Base-by-base conservation (phyloP, 2,329 filamentous ascomycete species). In the Dothidotthia symphoricarpi region DNA sequence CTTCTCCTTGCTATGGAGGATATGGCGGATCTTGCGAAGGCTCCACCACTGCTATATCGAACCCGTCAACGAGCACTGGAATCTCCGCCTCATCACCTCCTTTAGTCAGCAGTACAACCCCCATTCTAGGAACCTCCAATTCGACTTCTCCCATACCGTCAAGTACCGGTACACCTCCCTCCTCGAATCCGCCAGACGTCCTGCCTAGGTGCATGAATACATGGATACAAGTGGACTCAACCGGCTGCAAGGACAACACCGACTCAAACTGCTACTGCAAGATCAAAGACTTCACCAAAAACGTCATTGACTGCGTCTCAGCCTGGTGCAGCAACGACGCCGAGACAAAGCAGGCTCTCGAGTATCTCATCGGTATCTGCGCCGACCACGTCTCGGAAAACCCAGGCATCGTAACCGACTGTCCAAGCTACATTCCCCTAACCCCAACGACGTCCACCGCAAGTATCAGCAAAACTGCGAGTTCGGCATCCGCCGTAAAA, bases 131-230 rank as follows among this genome's bases (percentile, higher is more conserved):
- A 40, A 51, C 55, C 39, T 50, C 51, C 12, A 53, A 40, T 31
- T 34, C 45, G 25, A 36, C 34, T 10, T 33, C 40, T 3, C 49
- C 61, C 8, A 5, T 22, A 22, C 19, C 19, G 19, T 22, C 19
- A 9, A 22, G 19, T 22, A 22, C 19, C 19, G 19, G 19, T 22
- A 50, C 42, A 36, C 53, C 55, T 28, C 41, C 55, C 24, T 50
- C 56, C 24, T 43, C 53, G 22, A 52, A 53, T 36, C 52, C 81
- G 70, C 88, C 89, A 41, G 70, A 75, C 16, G 78, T 90, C 31
- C 83, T 96, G 33, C 90, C 91, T 48, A 81, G 81, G 63, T 97
- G 91, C 75, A 74, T 97, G 71, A 93, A 91, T 79, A 94, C 89
- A 59, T 96, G 88, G 87, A 71, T 95, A 28, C 47, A 60, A 59